A percentile compares a stretch with the other conserved stretches of the same genome.
Conservation (phyloP, 768 basidiomycete species). For the Ephemerocybe angulata region DNA sequence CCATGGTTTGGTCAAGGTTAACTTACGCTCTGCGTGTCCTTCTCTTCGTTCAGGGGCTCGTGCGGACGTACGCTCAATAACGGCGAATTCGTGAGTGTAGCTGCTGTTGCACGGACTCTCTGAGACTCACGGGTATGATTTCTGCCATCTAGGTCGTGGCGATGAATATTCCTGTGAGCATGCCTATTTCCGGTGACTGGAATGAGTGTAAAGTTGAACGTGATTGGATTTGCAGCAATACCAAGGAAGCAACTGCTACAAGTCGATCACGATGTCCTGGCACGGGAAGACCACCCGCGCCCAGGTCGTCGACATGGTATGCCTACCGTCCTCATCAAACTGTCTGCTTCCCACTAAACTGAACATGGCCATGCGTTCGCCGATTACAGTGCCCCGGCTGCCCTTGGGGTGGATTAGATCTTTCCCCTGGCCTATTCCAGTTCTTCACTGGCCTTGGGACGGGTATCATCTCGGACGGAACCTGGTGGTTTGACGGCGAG, state of each 20-base stretch:
- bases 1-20: no score
- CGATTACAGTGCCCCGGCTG: slow-evolving; percentile 54
- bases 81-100: background rate
- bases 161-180: slow-evolving; percentile 19
- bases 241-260: slow-evolving; percentile 51
- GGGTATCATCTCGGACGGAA: slow-evolving; percentile 46
- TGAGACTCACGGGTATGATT: background rate
- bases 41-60: background rate
- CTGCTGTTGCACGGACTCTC: background rate
- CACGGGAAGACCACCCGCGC: slow-evolving; percentile 57
- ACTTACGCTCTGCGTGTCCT: background rate
- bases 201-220: background rate
- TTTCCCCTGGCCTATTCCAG: slow-evolving; percentile 46
- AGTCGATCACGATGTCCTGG: slow-evolving; percentile 57
- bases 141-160: slow-evolving; percentile 25
- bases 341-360: slow-evolving; percentile 24
- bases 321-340: slow-evolving; percentile 14
- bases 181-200: background rate
- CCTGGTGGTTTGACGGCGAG: slow-evolving; percentile 45
- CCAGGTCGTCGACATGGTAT: slow-evolving; percentile 58
- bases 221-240: slow-evolving; percentile 45
- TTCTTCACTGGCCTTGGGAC: slow-evolving; percentile 40
- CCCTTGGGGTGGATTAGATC: slow-evolving; percentile 34
- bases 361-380: background rate
- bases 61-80: background rate